phyloP scores from a whole-genome alignment of 2,329 filamentous ascomycete genomes.

The Mycocentrospora acerina region DNA sequence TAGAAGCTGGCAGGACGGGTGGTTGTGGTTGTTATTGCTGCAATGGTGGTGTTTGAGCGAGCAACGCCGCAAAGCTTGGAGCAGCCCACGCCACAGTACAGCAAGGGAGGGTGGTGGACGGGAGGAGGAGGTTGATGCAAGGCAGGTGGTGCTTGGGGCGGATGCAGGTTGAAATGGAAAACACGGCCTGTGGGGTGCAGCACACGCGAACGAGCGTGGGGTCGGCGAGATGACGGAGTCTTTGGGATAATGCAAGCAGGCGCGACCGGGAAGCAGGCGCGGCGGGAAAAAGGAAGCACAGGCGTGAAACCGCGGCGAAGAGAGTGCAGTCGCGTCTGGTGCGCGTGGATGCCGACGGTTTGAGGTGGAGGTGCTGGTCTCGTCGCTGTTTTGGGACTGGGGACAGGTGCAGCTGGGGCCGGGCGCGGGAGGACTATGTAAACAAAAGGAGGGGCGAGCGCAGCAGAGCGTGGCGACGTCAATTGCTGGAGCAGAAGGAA shows the following conservation, averaged over 20 bases:
- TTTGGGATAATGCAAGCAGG: slow-evolving; percentile 9
- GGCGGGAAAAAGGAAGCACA: slow-evolving; percentile 9
- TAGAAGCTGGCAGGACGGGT: too few relatives aligned
- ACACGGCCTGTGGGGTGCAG: slow-evolving; percentile 15
- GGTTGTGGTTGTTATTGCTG: slow-evolving; percentile 10
- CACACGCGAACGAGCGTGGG: slow-evolving; percentile 18
- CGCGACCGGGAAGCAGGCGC: slow-evolving; percentile 3
- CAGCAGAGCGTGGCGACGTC: slow-evolving; percentile 11
- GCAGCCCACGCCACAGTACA: slow-evolving; percentile 6
- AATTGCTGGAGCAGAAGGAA: slow-evolving; percentile 9
- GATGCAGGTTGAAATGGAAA: slow-evolving; percentile 6
- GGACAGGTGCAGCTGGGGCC: not conserved
- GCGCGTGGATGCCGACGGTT: slow-evolving; percentile 12
- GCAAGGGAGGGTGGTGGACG: slow-evolving; percentile 2
- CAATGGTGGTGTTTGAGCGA: slow-evolving; percentile 4
- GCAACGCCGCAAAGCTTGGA: slow-evolving; percentile 9
- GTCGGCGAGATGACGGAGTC: slow-evolving; percentile 14
- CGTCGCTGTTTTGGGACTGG: slow-evolving; percentile 5
- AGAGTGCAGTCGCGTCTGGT: slow-evolving; percentile 10
- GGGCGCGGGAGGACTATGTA: not conserved
- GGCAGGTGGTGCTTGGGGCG: slow-evolving; percentile 4
- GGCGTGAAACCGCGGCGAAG: slow-evolving; percentile 9
- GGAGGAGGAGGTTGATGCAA: slow-evolving; percentile 2
- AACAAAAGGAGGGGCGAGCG: slow-evolving; percentile 21
- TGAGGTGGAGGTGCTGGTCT: slow-evolving; percentile 18